These are phyloP conservation scores for Sequoia sempervirens DNA, from an alignment of 75 land plant genomes.

Conservation along the genomic window DNA sequence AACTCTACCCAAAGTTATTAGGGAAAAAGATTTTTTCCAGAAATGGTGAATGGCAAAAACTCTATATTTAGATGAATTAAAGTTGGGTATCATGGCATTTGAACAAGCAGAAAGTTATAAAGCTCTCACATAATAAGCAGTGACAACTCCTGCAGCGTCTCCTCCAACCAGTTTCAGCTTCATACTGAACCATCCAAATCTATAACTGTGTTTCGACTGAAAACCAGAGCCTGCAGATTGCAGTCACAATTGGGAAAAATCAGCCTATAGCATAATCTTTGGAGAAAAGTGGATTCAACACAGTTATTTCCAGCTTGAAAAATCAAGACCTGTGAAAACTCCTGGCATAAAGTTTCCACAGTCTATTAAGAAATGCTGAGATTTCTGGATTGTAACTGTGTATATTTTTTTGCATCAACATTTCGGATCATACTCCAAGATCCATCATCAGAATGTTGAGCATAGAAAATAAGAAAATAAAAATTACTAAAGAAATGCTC, in stretches of 20 bases:
- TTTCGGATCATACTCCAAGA: too few species aligned
- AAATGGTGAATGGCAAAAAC: too few species aligned
- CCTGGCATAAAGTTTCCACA: too few species aligned
- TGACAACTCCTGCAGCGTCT: slow-evolving; percentile 77
- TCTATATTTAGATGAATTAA: too few species aligned
- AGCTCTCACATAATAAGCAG: slow-evolving; percentile 65
- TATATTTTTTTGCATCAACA: too few species aligned
- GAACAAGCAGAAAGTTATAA: neutral
- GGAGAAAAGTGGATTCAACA: too few species aligned
- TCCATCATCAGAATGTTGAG: too few species aligned
- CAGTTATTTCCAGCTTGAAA: too few species aligned
- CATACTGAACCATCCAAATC: slow-evolving; percentile 86
- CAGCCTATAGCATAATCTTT: neutral
- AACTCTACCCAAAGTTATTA: neutral
- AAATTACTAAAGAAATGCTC: neutral
- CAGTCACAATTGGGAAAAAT: neutral
- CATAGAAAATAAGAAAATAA: neutral
- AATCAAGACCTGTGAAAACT: too few species aligned
- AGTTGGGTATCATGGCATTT: neutral
- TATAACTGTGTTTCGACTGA: slow-evolving; percentile 56
- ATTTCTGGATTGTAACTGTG: neutral
- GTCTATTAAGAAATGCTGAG: too few species aligned
- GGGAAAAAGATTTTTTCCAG: too few species aligned
- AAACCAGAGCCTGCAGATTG: slow-evolving; percentile 56
- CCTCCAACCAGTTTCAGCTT: slow-evolving; percentile 80